These are phyloP conservation scores for Phytophthora sp. DNA, from an alignment of 352 stramenopile species.

Conservation along the genomic window DNA sequence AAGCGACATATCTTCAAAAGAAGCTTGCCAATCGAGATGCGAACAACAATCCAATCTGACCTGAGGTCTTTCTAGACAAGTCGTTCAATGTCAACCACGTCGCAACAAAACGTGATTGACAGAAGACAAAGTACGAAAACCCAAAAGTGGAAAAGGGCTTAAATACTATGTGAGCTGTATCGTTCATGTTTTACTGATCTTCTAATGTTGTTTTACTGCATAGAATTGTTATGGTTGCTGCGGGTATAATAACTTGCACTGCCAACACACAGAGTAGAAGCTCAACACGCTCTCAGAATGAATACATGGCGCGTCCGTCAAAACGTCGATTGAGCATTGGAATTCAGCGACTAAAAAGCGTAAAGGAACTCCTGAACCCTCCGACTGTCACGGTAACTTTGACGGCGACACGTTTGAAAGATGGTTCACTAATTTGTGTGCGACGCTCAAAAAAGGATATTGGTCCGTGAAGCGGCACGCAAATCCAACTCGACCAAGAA, in stretches of 20 bases:
- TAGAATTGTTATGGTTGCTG: conserved; percentile 13
- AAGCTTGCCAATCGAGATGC: conserved; percentile 14
- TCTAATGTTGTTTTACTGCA: not conserved
- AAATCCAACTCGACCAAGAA: not conserved
- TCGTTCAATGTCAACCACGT: conserved; percentile 22
- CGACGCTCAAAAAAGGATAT: not conserved
- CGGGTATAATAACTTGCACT: conserved; percentile 10
- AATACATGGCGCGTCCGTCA: conserved; percentile 1
- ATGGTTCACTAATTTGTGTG: conserved; percentile 6
- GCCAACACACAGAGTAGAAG: not conserved
- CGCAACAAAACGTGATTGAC: not conserved
- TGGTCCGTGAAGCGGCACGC: not conserved
- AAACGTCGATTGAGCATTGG: conserved; percentile 5
- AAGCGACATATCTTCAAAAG: conserved; percentile 14
- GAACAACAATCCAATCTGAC: conserved; percentile 16
- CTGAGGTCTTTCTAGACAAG: conserved; percentile 29
- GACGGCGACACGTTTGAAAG: not conserved
- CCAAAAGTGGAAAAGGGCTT: conserved; percentile 1
- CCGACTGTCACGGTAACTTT: conserved; percentile 6
- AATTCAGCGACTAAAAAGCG: conserved; percentile 8
- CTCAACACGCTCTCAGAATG: not conserved
- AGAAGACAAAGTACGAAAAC: conserved; percentile 20
- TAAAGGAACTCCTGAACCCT: not conserved
- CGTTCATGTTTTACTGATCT: too few relatives aligned
- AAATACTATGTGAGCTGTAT: conserved; percentile 1